A percentile compares a stretch with the other conserved stretches of the same genome.
Evolutionary conservation across 1,139 yeast genomes (phyloP).

Genomic region (Yamadazyma taylorii): DNA sequence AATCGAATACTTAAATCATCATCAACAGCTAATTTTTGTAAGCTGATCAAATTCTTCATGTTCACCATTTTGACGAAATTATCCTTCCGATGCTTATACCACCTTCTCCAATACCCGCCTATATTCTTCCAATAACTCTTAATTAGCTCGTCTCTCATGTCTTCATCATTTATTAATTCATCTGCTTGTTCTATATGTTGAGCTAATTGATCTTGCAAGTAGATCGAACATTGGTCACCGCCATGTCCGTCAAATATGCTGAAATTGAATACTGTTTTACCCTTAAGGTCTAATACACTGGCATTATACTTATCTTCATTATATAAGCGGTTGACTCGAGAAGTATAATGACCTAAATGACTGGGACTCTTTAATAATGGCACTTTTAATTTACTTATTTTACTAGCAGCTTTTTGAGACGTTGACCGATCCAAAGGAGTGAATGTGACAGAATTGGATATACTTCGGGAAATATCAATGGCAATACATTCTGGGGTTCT

Average conservation of each 20-base stretch:
- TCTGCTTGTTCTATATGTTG: constrained; percentile 51
- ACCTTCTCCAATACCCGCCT: constrained; percentile 89
- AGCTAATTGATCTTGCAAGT: constrained; percentile 54
- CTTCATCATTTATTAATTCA: constrained; percentile 24
- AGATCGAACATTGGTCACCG: constrained; percentile 71
- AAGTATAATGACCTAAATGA: constrained; percentile 76
- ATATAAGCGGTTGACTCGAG: constrained; percentile 70
- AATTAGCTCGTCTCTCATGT: constrained; percentile 36
- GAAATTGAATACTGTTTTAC: constrained; percentile 51
- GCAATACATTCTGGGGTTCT: neutral
- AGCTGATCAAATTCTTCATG: constrained; percentile 22
- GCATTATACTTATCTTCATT: constrained; percentile 83
- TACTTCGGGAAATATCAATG: neutral
- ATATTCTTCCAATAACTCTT: constrained; percentile 55
- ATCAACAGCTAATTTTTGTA: constrained; percentile 18
- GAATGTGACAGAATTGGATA: constrained; percentile 14
- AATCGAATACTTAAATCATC: constrained; percentile 62
- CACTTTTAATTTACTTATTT: constrained; percentile 36
- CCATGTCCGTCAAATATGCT: constrained; percentile 94
- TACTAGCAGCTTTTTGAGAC: constrained; percentile 8
- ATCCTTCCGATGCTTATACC: constrained; percentile 54
- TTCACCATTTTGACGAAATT: constrained; percentile 45
- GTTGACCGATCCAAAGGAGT: constrained; percentile 13
- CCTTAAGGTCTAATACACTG: constrained; percentile 46
- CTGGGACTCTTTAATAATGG: constrained; percentile 68